These are phyloP conservation scores for Clarireedia monteithiana DNA, from an alignment of 2,329 filamentous ascomycete species.

Conservation along the genomic window DNA sequence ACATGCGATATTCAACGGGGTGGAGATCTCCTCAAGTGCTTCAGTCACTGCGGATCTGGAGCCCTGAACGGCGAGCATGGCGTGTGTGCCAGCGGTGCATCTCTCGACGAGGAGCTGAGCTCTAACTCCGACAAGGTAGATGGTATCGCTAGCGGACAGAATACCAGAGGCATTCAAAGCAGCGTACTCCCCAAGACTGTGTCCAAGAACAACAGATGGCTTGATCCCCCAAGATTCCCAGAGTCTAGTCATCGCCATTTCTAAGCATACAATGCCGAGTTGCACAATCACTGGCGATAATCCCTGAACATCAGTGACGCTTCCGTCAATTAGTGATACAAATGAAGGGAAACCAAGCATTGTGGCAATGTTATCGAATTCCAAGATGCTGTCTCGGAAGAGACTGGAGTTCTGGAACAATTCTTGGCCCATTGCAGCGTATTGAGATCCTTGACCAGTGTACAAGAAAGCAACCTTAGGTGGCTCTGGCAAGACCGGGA, in stretches of 20 bases:
- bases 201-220: constrained; percentile 40
- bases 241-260: constrained; percentile 7
- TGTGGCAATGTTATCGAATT: constrained; percentile 8
- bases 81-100: constrained; percentile 60
- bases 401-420: constrained; percentile 4
- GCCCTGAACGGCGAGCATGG: constrained; percentile 52
- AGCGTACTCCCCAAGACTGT: constrained; percentile 40
- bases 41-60: constrained; percentile 31
- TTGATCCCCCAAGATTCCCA: constrained; percentile 9
- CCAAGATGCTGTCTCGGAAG: constrained; percentile 6
- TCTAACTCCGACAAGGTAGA: constrained; percentile 61
- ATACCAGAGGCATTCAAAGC: constrained; percentile 64
- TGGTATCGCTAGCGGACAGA: constrained; percentile 59
- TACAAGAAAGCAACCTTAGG: constrained; percentile 27
- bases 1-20: constrained; percentile 6
- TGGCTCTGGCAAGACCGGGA: constrained; percentile 6
- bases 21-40: constrained; percentile 15
- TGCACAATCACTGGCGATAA: constrained; percentile 7
- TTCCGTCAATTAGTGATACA: constrained; percentile 3
- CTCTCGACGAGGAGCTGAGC: constrained; percentile 55
- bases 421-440: constrained; percentile 8
- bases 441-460: constrained; percentile 11
- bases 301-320: background rate
- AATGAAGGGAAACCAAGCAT: constrained; percentile 9
- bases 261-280: constrained; percentile 6